These are phyloP conservation scores for Phytophthora nicotianae DNA, from an alignment of 352 stramenopile genomes.

Conservation along the genomic window DNA sequence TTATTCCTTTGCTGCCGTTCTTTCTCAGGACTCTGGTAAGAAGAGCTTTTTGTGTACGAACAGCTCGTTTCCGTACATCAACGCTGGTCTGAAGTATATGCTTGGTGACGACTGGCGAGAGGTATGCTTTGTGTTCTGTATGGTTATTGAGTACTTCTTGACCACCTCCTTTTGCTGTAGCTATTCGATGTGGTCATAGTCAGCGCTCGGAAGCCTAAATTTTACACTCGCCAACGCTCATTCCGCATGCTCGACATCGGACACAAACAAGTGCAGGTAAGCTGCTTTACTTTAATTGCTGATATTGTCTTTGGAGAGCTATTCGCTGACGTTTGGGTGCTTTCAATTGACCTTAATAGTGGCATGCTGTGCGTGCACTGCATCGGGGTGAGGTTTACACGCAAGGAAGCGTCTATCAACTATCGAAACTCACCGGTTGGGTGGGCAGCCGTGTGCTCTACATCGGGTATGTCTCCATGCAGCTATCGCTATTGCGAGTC, in stretches of 20 bases:
- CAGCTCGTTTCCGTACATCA: slow-evolving; percentile 93
- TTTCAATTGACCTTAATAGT: slow-evolving; percentile 35
- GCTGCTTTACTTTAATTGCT: not conserved
- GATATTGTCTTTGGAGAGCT: not conserved
- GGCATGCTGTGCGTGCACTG: slow-evolving; percentile 70
- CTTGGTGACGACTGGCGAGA: slow-evolving; percentile 91
- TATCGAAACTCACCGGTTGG: slow-evolving; percentile 70
- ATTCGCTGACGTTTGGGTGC: not conserved
- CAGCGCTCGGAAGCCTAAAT: slow-evolving; percentile 91
- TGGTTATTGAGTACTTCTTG: not conserved
- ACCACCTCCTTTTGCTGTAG: slow-evolving; percentile 24
- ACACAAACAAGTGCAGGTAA: slow-evolving; percentile 67
- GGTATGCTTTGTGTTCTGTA: slow-evolving; percentile 15
- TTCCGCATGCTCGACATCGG: slow-evolving; percentile 78
- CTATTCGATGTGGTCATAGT: slow-evolving; percentile 92
- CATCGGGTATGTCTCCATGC: slow-evolving; percentile 76
- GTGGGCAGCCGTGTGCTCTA: slow-evolving; percentile 89
- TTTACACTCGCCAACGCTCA: slow-evolving; percentile 87
- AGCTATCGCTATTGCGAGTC: not conserved
- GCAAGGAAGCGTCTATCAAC: slow-evolving; percentile 73
- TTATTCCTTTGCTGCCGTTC: not conserved
- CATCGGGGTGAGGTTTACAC: slow-evolving; percentile 76
- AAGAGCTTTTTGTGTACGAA: slow-evolving; percentile 94
- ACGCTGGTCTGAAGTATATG: slow-evolving; percentile 93
- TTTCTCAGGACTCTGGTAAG: slow-evolving; percentile 77